These are phyloP conservation scores for Pascua guehoae DNA, from an alignment of 1,284 basidiomycete genomes.

Conservation along the genomic window DNA sequence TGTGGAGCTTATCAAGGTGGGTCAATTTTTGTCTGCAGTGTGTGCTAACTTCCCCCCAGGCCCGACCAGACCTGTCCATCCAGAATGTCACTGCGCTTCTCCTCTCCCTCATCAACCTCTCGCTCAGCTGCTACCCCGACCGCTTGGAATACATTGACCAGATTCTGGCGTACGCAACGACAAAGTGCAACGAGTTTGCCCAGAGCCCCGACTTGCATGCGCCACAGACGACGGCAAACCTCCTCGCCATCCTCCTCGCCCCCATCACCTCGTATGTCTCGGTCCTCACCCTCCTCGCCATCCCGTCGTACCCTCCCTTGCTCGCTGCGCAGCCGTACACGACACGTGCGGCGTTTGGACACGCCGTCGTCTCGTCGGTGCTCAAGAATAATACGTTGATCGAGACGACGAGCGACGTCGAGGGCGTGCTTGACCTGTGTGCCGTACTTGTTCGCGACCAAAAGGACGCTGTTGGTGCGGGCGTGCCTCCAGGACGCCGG, in stretches of 20 bases:
- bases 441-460: conserved; percentile 87
- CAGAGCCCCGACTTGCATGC: conserved; percentile 83
- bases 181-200: conserved; percentile 76
- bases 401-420: conserved; percentile 83
- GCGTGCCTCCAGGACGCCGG: conserved; percentile 30
- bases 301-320: conserved; percentile 79
- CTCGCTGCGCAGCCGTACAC: conserved; percentile 79
- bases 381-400: conserved; percentile 92
- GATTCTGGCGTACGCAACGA: conserved; percentile 77
- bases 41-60: conserved; percentile 55
- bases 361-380: conserved; percentile 84
- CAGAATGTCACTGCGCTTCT: conserved; percentile 91
- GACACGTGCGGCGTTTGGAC: conserved; percentile 81
- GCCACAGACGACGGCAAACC: conserved; percentile 76
- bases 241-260: conserved; percentile 81
- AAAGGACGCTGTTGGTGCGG: conserved; percentile 61
- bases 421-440: conserved; percentile 84
- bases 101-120: conserved; percentile 87
- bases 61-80: conserved; percentile 87
- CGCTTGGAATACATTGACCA: conserved; percentile 92
- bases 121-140: conserved; percentile 91
- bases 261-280: conserved; percentile 93
- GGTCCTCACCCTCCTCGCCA: conserved; percentile 85
- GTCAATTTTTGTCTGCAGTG: conserved; percentile 14
- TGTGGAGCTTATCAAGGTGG: conserved; percentile 89